These are phyloP conservation scores for Blastobotrys terrestris DNA, from an alignment of 805 yeast species.

Conservation along the genomic window DNA sequence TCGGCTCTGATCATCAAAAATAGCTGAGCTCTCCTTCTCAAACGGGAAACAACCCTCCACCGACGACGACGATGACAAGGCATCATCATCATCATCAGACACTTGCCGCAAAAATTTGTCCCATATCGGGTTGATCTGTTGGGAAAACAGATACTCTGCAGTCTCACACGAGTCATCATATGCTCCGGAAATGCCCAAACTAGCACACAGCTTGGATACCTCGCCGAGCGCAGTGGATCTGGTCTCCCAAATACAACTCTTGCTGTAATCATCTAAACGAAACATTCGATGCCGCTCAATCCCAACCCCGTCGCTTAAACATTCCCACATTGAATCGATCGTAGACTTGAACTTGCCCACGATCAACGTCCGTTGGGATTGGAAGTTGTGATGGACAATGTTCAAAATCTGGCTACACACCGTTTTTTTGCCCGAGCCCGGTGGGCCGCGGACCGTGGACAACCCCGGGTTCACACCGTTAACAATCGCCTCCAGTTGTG, in stretches of 20 bases:
- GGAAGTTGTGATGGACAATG: conserved; percentile 19
- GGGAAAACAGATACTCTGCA: conserved; percentile 30
- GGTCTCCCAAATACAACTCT: background rate
- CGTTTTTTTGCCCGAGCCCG: conserved; percentile 62
- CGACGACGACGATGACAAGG: no score
- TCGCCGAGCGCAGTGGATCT: conserved; percentile 13
- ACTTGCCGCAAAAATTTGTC: background rate
- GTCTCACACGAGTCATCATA: conserved; percentile 36
- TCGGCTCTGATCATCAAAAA: background rate
- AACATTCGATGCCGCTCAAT: conserved; percentile 14
- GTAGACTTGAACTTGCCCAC: conserved; percentile 18
- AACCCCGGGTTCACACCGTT: conserved; percentile 40
- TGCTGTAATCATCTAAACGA: conserved; percentile 8
- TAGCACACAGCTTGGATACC: conserved; percentile 30
- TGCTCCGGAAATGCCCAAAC: conserved; percentile 31
- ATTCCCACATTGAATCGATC: background rate
- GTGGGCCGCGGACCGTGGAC: conserved; percentile 66
- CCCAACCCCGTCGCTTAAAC: background rate
- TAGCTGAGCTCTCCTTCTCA: background rate
- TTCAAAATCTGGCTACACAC: conserved; percentile 24
- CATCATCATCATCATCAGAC: no score
- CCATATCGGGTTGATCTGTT: background rate
- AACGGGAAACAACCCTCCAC: background rate
- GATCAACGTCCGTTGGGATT: conserved; percentile 28
- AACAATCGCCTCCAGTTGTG: conserved; percentile 27